A percentile compares a stretch with the other conserved stretches of the same genome.
Evolutionary conservation across 179 eudicot genomes (phyloP).

Genomic region (Sideroxylon spinosum): DNA sequence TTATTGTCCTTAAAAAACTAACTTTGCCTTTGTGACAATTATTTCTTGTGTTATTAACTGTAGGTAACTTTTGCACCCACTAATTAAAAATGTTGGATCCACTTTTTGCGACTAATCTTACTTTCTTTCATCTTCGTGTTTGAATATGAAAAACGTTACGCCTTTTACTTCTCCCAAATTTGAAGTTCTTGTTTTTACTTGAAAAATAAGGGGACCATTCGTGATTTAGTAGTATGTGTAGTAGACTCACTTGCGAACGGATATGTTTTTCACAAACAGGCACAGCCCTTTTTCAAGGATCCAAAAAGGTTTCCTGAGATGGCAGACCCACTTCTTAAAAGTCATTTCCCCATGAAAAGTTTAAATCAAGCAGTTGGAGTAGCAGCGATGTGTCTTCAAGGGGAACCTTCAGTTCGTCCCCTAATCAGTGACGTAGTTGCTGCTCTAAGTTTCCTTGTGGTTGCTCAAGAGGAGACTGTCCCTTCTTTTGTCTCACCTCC

Average conservation of each 20-base stretch:
- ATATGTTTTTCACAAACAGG: conserved; percentile 29
- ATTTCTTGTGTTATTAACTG: too few relatives aligned
- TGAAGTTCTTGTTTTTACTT: too few relatives aligned
- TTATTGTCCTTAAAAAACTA: too few relatives aligned
- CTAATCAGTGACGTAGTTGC: conserved; percentile 50
- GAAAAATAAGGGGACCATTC: too few relatives aligned
- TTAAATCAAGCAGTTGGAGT: conserved; percentile 71
- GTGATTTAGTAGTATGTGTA: too few relatives aligned
- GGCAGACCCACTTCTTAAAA: conserved; percentile 53
- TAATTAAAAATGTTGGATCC: too few relatives aligned
- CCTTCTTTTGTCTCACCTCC: conserved; percentile 20
- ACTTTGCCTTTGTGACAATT: too few relatives aligned
- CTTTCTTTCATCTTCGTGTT: neutral
- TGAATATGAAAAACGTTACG: too few relatives aligned
- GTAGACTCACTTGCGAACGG: neutral
- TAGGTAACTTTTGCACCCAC: too few relatives aligned
- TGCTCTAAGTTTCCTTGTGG: conserved; percentile 45
- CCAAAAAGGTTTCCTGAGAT: conserved; percentile 60
- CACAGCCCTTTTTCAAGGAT: conserved; percentile 61
- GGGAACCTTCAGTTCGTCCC: conserved; percentile 62
- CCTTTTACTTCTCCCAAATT: too few relatives aligned
- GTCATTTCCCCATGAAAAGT: conserved; percentile 40
- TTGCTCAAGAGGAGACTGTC: conserved; percentile 23
- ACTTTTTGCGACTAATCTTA: too few relatives aligned
- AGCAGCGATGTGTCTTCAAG: conserved; percentile 70